These are phyloP conservation scores for Penicillium sp. DNA, from an alignment of 2,329 filamentous ascomycete genomes.

Conservation along the genomic window DNA sequence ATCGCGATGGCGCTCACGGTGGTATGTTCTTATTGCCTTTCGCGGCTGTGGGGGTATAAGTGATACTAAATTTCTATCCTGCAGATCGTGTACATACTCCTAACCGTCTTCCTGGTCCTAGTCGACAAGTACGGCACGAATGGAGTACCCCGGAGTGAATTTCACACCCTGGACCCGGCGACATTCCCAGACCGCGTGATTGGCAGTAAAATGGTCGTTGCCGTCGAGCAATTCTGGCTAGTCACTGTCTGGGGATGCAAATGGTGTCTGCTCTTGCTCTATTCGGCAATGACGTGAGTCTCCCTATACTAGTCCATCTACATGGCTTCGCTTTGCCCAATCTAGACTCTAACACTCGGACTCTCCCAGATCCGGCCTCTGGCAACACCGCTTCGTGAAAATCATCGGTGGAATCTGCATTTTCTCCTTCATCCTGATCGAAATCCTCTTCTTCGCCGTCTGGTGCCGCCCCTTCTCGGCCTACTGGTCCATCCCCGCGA, in stretches of 20 bases:
- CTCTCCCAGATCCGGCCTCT: constrained; percentile 27
- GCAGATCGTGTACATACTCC: constrained; percentile 41
- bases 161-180: constrained; percentile 51
- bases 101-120: constrained; percentile 51
- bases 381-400: constrained; percentile 47
- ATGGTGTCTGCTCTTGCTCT: constrained; percentile 58
- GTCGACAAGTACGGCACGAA: constrained; percentile 53
- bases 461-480: constrained; percentile 60
- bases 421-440: constrained; percentile 54
- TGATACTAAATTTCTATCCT: constrained; percentile 21
- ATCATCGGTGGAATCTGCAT: constrained; percentile 51
- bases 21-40: not conserved
- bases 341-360: not conserved
- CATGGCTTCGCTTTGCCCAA: not conserved
- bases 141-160: constrained; percentile 45
- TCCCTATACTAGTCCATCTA: constrained; percentile 23
- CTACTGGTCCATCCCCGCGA: constrained; percentile 58
- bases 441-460: constrained; percentile 56
- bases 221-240: constrained; percentile 59
- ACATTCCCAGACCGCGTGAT: constrained; percentile 51
- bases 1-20: constrained; percentile 15
- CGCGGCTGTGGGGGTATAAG: not conserved
- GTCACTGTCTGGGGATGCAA: constrained; percentile 60
- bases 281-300: constrained; percentile 56
- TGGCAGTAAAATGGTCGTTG: constrained; percentile 61